Base-by-base conservation (phyloP, 176 grass and related monocot species). In the Bolboschoenus planiculmis region DNA sequence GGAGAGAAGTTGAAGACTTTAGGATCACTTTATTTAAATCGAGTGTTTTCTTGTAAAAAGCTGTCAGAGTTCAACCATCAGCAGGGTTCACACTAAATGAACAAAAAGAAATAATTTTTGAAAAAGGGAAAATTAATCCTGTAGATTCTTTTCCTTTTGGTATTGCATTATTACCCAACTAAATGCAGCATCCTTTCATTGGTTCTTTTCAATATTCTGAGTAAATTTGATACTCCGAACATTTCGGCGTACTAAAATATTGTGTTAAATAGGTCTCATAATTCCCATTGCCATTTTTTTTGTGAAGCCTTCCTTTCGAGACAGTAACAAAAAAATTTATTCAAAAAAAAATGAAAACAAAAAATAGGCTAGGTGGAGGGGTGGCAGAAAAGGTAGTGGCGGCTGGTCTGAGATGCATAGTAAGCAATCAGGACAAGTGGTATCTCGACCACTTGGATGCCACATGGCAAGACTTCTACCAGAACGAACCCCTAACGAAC, bases 391-490 rank as follows among this genome's bases (percentile, higher is more conserved):
- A 80, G 78, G 91, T 89, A 27, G 94, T 92, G 82, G 81, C 89
- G 56, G 83, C 85, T 78, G 94, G 94, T 56, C 79, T 97, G 61
- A 92, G 91, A 87, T 97, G 94, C 83, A 90, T 97, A 27, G 90
- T 97, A 2, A 97, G 94, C 91, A 92, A 97, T 86, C 91, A 97
- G 80, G 90, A 97, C 77, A 94, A 94, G 79, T 97, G 94, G 94
- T 97, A 97, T 81, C 89, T 97, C 33, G 94, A 97, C 86, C 90
- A 94, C 61, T 70, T 94, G 80, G 94, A 97, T 84, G 74, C 86
- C 39, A 84, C 76, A 82, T 97, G 94, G 94, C 80, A 94, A 85
- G 88, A 80, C 27, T 94, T 97, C 65, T 97, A 97, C 75, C 73
- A 85, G 76, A 97, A 97, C 66, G 94, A 97, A 59, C 94, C 94